A percentile compares a stretch with the other conserved stretches of the same genome.
Evolutionary conservation across 208 protist species (phyloP).

Genomic region (Borovskyia barvae): DNA sequence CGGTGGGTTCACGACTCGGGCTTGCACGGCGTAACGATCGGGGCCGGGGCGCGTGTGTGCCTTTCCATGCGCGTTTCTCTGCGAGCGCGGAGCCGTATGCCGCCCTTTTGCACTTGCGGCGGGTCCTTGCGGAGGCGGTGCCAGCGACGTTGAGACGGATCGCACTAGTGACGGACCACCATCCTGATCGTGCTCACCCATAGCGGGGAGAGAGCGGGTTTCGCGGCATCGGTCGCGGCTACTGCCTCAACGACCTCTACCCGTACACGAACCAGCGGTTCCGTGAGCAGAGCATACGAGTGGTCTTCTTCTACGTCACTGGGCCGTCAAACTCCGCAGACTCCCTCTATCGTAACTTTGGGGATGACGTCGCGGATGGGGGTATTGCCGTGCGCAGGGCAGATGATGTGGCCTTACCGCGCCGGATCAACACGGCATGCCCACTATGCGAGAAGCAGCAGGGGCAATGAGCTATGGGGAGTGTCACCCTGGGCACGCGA

Average conservation of each 20-base stretch:
- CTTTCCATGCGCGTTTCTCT: conserved; percentile 5
- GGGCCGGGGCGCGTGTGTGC: neutral
- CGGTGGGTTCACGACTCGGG: conserved; percentile 1
- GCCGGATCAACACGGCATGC: conserved; percentile 1
- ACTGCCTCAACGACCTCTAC: conserved; percentile 4
- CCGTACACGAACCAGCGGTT: conserved; percentile 7
- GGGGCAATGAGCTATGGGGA: conserved; percentile 1
- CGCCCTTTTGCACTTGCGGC: neutral
- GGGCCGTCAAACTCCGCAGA: neutral
- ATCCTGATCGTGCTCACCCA: neutral
- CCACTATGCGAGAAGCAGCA: neutral
- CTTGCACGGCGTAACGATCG: neutral
- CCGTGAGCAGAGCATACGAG: neutral
- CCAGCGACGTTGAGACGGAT: neutral
- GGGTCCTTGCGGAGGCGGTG: neutral
- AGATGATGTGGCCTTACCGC: neutral
- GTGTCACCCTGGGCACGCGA: no score
- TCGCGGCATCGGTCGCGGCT: neutral
- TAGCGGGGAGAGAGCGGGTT: conserved; percentile 2
- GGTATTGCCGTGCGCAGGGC: neutral
- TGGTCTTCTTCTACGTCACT: neutral
- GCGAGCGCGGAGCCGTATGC: conserved; percentile 2
- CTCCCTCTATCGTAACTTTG: conserved; percentile 7
- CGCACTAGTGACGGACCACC: conserved; percentile 1
- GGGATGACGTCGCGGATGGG: neutral